phyloP scores from a whole-genome alignment of 192 early-diverging fungal species.

The Entomortierella beljakovae region DNA sequence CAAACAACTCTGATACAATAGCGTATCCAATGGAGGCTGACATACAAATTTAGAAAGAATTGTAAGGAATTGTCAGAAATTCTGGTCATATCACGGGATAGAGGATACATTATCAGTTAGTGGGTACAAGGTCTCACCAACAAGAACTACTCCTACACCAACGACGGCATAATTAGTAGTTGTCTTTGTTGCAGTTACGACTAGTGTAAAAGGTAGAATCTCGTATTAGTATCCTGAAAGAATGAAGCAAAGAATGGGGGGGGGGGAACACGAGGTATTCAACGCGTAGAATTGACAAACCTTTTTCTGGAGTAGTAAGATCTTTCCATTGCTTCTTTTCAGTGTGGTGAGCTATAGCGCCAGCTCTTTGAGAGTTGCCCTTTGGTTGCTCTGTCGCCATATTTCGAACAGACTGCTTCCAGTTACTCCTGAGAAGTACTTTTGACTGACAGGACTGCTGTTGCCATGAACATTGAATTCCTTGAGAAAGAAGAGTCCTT shows the following conservation, averaged over 20 bases:
- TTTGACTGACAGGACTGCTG: neutral
- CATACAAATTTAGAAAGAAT: neutral
- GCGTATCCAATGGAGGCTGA: conserved; percentile 56
- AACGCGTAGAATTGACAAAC: conserved; percentile 15
- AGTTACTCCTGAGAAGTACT: neutral
- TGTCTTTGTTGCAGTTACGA: conserved; percentile 62
- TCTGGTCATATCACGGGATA: neutral
- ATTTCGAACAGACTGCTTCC: conserved; percentile 20
- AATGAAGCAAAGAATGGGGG: neutral
- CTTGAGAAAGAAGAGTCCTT: conserved; percentile 2
- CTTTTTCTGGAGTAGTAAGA: conserved; percentile 60
- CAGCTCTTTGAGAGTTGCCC: conserved; percentile 18
- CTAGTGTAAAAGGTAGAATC: conserved; percentile 34
- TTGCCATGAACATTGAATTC: conserved; percentile 7
- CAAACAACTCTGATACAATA: conserved; percentile 59
- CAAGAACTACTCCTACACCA: conserved; percentile 55
- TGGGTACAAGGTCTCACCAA: conserved; percentile 15
- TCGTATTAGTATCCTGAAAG: neutral
- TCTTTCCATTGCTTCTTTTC: conserved; percentile 63
- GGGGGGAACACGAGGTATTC: too few species aligned
- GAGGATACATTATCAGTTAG: neutral
- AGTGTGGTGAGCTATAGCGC: conserved; percentile 37
- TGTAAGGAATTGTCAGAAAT: too few species aligned
- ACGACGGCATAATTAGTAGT: conserved; percentile 63
- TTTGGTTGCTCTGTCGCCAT: conserved; percentile 38